Conservation (phyloP, 176 grass and related monocot genomes). For the Lolium rigidum region DNA sequence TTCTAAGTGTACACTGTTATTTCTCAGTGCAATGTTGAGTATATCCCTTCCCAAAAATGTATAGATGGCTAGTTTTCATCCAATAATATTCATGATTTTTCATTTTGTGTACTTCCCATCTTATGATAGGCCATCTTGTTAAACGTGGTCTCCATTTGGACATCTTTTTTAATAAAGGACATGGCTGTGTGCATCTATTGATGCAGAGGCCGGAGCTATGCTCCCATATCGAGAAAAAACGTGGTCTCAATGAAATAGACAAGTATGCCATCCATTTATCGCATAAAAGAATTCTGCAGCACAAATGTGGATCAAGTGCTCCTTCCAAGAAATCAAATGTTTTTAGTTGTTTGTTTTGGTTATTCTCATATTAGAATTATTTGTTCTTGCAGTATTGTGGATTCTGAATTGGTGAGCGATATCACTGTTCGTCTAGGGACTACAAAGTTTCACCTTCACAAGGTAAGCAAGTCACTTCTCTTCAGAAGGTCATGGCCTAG, state of each 20-base stretch:
- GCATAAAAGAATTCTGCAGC: background rate
- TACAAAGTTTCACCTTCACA: slow-evolving; percentile 90
- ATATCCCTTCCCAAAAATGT: background rate
- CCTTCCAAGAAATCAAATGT: background rate
- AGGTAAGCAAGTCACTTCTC: slow-evolving; percentile 57
- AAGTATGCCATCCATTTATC: background rate
- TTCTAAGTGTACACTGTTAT: background rate
- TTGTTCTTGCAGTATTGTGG: slow-evolving; percentile 73
- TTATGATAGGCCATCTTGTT: background rate
- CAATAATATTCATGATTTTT: slow-evolving; percentile 5
- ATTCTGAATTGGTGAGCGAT: slow-evolving; percentile 73
- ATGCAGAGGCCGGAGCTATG: too few species aligned
- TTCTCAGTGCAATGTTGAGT: background rate
- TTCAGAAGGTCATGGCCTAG: background rate
- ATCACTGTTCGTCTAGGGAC: slow-evolving; percentile 75
- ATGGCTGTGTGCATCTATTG: too few species aligned
- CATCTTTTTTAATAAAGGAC: too few species aligned
- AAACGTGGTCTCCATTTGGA: background rate
- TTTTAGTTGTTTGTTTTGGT: slow-evolving; percentile 15
- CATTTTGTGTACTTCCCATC: background rate
- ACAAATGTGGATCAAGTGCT: background rate
- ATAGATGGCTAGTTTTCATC: background rate
- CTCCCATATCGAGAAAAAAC: too few species aligned
- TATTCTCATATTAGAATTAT: slow-evolving; percentile 9
- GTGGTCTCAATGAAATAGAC: background rate